These are phyloP conservation scores for Cyberlindnera xishuangbannaensis DNA, from an alignment of 805 yeast species.

Conservation along the genomic window DNA sequence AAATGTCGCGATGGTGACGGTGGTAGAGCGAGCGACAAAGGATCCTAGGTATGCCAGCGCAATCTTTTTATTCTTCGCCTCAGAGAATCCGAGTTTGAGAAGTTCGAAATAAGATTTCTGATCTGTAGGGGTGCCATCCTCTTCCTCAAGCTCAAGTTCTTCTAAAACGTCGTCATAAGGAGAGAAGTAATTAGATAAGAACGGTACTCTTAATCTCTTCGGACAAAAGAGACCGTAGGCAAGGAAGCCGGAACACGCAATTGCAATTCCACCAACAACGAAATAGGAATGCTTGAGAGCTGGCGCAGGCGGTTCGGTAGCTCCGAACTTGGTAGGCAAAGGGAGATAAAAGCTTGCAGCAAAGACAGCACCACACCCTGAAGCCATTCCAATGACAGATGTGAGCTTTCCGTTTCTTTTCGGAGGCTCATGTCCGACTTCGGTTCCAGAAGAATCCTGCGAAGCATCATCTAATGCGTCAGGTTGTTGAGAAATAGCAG, in stretches of 20 bases:
- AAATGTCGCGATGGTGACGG: slow-evolving; percentile 53
- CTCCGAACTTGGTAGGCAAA: slow-evolving; percentile 46
- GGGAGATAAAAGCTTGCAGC: slow-evolving; percentile 52
- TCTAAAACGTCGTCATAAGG: slow-evolving; percentile 30
- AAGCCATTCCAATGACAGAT: slow-evolving; percentile 54
- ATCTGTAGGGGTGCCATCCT: slow-evolving; percentile 10
- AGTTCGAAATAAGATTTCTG: slow-evolving; percentile 33
- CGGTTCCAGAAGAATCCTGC: slow-evolving; percentile 3
- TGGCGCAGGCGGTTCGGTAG: slow-evolving; percentile 33
- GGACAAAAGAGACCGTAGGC: slow-evolving; percentile 42
- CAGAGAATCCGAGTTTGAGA: slow-evolving; percentile 40
- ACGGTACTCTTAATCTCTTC: slow-evolving; percentile 25
- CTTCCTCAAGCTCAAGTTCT: slow-evolving; percentile 26
- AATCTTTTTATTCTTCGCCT: slow-evolving; percentile 43
- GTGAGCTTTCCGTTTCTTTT: slow-evolving; percentile 48
- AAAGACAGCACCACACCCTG: slow-evolving; percentile 65
- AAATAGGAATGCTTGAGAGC: slow-evolving; percentile 45
- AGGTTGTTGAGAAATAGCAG: not conserved
- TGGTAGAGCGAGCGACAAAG: slow-evolving; percentile 57
- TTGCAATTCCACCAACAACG: slow-evolving; percentile 39
- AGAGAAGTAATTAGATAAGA: slow-evolving; percentile 18
- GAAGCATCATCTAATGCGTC: slow-evolving; percentile 4
- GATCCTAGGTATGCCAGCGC: slow-evolving; percentile 56
- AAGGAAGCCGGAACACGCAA: slow-evolving; percentile 34
- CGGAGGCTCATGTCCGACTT: slow-evolving; percentile 8